Percentiles rank a stretch among this genome's conserved stretches.
phyloP scores from a whole-genome alignment of 148 eudicot species.

The Gaultheria prostrata region DNA sequence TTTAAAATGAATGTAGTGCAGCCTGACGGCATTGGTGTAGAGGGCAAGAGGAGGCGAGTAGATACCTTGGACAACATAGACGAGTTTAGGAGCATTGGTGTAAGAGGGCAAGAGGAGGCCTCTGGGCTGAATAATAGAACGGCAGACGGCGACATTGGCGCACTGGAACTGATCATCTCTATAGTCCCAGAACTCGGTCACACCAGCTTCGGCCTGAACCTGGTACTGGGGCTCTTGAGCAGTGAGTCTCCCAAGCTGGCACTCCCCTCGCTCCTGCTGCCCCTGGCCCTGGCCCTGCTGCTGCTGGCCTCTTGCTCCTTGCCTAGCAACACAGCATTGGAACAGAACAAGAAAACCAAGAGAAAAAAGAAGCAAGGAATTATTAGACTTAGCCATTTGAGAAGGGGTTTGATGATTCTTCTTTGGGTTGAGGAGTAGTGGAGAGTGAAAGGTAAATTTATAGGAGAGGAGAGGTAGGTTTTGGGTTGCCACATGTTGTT shows the following conservation, averaged over 20 bases:
- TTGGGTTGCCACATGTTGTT: slow-evolving; percentile 31
- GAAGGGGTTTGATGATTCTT: background rate
- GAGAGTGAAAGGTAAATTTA: slow-evolving; percentile 28
- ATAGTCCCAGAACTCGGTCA: slow-evolving; percentile 58
- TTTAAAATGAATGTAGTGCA: too few species aligned
- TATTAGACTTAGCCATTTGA: slow-evolving; percentile 39
- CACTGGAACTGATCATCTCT: slow-evolving; percentile 54
- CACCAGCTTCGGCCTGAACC: slow-evolving; percentile 56
- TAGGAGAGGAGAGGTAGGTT: slow-evolving; percentile 17
- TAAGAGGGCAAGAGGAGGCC: slow-evolving; percentile 73
- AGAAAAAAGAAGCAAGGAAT: slow-evolving; percentile 23
- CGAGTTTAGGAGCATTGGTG: slow-evolving; percentile 43
- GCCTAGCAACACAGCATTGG: slow-evolving; percentile 33
- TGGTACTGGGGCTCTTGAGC: slow-evolving; percentile 47
- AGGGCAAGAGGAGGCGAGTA: too few species aligned
- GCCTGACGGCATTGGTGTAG: too few species aligned
- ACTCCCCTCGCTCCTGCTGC: slow-evolving; percentile 30
- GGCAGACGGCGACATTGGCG: slow-evolving; percentile 52
- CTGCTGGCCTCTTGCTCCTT: background rate
- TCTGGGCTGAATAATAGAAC: slow-evolving; percentile 43
- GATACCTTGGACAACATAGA: slow-evolving; percentile 55
- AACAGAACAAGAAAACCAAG: slow-evolving; percentile 31
- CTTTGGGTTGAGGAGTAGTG: background rate
- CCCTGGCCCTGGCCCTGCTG: background rate
- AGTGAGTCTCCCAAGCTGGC: slow-evolving; percentile 40